These are phyloP conservation scores for Babesia ovis DNA, from an alignment of 169 alveolate genomes.

Conservation along the genomic window DNA sequence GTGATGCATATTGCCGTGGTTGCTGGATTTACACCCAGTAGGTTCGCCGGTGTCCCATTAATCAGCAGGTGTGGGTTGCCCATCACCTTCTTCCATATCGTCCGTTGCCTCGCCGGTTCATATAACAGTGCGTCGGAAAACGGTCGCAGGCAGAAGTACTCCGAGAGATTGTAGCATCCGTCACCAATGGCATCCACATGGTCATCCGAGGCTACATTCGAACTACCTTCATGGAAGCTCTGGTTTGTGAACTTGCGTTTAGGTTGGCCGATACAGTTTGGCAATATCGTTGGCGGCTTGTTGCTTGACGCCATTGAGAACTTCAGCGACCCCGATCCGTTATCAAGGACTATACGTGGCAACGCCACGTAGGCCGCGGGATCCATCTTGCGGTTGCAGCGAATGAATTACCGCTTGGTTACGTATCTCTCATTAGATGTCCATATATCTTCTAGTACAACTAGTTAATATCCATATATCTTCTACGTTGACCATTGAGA, in stretches of 20 bases:
- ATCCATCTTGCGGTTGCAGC: constrained; percentile 66
- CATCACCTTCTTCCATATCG: constrained; percentile 79
- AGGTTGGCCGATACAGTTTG: constrained; percentile 83
- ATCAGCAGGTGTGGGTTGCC: constrained; percentile 47
- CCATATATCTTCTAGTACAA: too few species aligned
- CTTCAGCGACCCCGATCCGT: constrained; percentile 84
- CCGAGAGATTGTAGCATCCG: constrained; percentile 77
- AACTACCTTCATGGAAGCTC: not conserved
- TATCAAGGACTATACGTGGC: constrained; percentile 82
- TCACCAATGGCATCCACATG: constrained; percentile 68
- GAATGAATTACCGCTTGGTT: too few species aligned
- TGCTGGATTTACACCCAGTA: constrained; percentile 55
- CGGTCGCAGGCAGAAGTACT: constrained; percentile 83
- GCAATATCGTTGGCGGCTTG: constrained; percentile 75
- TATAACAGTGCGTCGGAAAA: constrained; percentile 71
- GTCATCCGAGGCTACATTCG: constrained; percentile 6
- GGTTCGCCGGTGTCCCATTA: constrained; percentile 35
- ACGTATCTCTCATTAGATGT: too few species aligned
- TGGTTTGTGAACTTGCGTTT: constrained; percentile 70
- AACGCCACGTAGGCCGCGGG: constrained; percentile 74
- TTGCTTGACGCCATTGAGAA: constrained; percentile 79
- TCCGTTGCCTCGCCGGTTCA: constrained; percentile 81
- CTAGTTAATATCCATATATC: too few species aligned
- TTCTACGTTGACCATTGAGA: too few species aligned
- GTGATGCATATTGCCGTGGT: constrained; percentile 70